phyloP scores from a whole-genome alignment of 1,139 yeast species.

The Yamadazyma songkhlaensis region DNA sequence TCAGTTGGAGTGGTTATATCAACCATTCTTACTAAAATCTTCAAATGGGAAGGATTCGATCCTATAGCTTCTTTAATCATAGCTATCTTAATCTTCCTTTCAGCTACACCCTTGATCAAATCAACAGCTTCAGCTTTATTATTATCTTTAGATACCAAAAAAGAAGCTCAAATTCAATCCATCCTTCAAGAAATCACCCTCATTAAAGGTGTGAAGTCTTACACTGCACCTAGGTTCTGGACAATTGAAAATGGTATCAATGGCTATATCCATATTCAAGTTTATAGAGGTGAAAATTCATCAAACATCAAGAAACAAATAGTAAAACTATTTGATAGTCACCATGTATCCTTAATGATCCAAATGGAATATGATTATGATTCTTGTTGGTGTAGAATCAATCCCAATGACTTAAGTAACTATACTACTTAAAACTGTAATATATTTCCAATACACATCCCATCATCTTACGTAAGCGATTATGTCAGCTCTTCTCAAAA shows the following conservation, averaged over 20 bases:
- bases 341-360: constrained; percentile 48
- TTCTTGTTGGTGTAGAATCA: constrained; percentile 54
- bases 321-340: constrained; percentile 38
- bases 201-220: constrained; percentile 78
- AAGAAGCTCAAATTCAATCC: constrained; percentile 59
- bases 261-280: constrained; percentile 70
- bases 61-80: constrained; percentile 90
- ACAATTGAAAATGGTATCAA: constrained; percentile 45
- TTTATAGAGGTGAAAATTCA: constrained; percentile 64
- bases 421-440: constrained; percentile 1
- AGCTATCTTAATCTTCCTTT: constrained; percentile 72
- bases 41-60: constrained; percentile 70
- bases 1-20: constrained; percentile 95
- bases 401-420: constrained; percentile 7
- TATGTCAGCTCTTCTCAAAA: not conserved
- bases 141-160: constrained; percentile 51
- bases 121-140: constrained; percentile 78
- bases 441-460: not conserved
- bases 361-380: constrained; percentile 61
- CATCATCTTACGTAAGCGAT: not conserved
- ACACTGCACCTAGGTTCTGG: constrained; percentile 92
- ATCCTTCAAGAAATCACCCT: constrained; percentile 64
- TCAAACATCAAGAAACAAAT: constrained; percentile 60
- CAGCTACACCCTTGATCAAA: constrained; percentile 79
- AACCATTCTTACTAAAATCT: constrained; percentile 60